Evolutionary conservation across 345 rosid species (phyloP).

Genomic region (Laguncularia racemosa): DNA sequence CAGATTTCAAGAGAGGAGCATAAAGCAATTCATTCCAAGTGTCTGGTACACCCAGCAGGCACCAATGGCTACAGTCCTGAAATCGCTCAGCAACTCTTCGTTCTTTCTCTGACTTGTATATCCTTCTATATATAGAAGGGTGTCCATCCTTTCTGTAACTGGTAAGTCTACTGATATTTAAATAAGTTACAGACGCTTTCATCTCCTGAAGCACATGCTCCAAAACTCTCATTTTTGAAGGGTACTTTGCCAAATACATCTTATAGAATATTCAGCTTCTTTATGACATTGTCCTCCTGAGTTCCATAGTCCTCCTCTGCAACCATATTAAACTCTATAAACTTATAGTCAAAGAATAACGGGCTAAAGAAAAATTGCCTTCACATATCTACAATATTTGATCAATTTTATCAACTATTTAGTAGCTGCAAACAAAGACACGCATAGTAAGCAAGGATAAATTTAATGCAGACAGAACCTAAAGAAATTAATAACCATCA

Average conservation of each 20-base stretch:
- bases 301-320: constrained; percentile 87
- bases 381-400: no score
- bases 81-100: constrained; percentile 35
- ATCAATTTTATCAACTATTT: no score
- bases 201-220: constrained; percentile 44
- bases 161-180: constrained; percentile 74
- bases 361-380: no score
- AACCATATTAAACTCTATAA: neutral
- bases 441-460: no score
- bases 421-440: no score
- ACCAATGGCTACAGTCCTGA: constrained; percentile 98
- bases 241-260: constrained; percentile 50
- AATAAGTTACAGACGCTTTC: constrained; percentile 57
- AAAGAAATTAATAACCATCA: neutral
- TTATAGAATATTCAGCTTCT: constrained; percentile 57
- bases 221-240: constrained; percentile 75
- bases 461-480: neutral
- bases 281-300: constrained; percentile 82
- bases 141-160: constrained; percentile 83
- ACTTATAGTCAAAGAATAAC: neutral
- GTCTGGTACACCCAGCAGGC: constrained; percentile 89
- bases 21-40: constrained; percentile 80
- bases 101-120: constrained; percentile 41
- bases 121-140: constrained; percentile 67
- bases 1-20: constrained; percentile 55